These are phyloP conservation scores for Trichoderma koningii DNA, from an alignment of 2,329 filamentous ascomycete genomes.

Conservation along the genomic window DNA sequence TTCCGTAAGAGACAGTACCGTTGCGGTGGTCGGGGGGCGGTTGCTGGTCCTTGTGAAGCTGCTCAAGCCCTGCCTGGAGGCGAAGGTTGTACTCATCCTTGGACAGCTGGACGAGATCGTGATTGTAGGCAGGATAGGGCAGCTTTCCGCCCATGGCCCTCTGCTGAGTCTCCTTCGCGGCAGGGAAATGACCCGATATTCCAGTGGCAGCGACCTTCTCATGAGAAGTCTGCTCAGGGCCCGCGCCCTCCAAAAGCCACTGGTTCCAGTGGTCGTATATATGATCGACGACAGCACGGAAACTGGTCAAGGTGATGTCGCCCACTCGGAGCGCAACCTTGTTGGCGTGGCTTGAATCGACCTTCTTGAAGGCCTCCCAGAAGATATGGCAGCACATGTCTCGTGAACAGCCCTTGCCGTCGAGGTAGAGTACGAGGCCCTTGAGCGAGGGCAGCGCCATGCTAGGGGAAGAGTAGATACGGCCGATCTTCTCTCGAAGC, in stretches of 20 bases:
- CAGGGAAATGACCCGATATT: too few species aligned
- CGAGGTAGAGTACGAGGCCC: slow-evolving; percentile 13
- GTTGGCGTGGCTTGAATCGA: too few species aligned
- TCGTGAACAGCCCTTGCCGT: slow-evolving; percentile 3
- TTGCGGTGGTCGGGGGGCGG: neutral
- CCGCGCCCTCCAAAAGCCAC: neutral
- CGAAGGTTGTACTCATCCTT: neutral
- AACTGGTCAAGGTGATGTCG: neutral
- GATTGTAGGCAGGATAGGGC: slow-evolving; percentile 8
- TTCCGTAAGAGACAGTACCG: neutral
- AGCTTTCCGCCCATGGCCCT: neutral
- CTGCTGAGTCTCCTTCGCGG: neutral
- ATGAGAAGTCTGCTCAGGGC: neutral
- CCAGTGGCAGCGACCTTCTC: neutral
- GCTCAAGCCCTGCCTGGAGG: neutral
- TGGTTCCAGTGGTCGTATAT: slow-evolving; percentile 7
- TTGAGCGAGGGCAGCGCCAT: neutral
- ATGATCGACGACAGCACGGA: slow-evolving; percentile 5
- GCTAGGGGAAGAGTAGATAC: neutral
- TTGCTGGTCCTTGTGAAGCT: slow-evolving; percentile 2
- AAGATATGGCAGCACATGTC: slow-evolving; percentile 24
- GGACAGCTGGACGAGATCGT: neutral
- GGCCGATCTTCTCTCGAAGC: slow-evolving; percentile 33
- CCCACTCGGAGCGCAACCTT: slow-evolving; percentile 1
- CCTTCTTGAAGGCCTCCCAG: slow-evolving; percentile 4